Percentiles rank a stretch among this genome's conserved stretches.
phyloP scores from a whole-genome alignment of 495 filamentous ascomycete genomes.

The Penicillium malachiteum region DNA sequence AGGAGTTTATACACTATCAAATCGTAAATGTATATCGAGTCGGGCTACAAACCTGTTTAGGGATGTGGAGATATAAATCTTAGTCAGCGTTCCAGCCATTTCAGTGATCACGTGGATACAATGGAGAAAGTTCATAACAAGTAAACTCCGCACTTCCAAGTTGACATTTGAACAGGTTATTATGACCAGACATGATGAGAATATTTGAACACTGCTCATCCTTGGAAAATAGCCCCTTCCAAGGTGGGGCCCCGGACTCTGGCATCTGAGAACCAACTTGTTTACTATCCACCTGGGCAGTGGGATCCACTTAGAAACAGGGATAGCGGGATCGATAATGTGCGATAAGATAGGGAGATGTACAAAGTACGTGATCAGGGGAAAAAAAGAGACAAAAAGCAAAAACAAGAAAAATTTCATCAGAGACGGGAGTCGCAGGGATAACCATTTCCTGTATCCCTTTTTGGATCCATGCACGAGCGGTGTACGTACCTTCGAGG shows the following conservation, averaged over 20 bases:
- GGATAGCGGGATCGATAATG: not conserved
- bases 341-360: not conserved
- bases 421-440: not conserved
- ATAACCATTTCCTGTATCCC: not conserved
- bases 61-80: conserved; percentile 9
- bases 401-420: not conserved
- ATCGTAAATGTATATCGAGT: not conserved
- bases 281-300: not conserved
- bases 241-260: not conserved
- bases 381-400: not conserved
- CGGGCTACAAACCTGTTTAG: conserved; percentile 13
- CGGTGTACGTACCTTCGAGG: not conserved
- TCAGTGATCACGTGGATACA: conserved; percentile 9
- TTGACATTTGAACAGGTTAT: too few species aligned
- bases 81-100: not conserved
- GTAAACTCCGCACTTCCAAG: too few species aligned
- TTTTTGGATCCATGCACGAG: not conserved
- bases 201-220: not conserved
- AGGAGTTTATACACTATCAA: not conserved
- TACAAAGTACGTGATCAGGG: not conserved
- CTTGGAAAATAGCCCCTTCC: not conserved
- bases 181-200: too few species aligned
- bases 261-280: not conserved
- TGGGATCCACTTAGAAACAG: conserved; percentile 1
- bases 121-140: too few species aligned